phyloP scores from a whole-genome alignment of 2,329 filamentous ascomycete species.

The Penicillium sp. region DNA sequence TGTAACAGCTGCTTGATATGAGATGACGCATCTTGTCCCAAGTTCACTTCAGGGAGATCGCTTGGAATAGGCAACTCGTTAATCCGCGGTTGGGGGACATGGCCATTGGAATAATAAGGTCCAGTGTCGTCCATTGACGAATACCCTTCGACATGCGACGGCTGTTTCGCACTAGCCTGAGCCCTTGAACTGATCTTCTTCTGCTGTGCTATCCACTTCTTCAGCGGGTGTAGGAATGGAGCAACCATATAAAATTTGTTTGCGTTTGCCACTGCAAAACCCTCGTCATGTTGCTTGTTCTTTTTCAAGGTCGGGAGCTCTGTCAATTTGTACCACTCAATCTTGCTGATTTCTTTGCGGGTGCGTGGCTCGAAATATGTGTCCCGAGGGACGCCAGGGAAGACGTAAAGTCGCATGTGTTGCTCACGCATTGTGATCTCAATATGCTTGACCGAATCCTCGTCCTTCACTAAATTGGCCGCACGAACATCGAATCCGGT shows the following conservation, averaged over 20 bases:
- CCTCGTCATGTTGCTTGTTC: conserved; percentile 68
- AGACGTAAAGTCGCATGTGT: conserved; percentile 89
- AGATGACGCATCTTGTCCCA: conserved; percentile 49
- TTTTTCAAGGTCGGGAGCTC: conserved; percentile 83
- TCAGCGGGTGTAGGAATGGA: conserved; percentile 82
- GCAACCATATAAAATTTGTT: conserved; percentile 99
- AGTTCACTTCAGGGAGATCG: conserved; percentile 46
- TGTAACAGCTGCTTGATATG: conserved; percentile 57
- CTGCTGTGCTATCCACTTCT: conserved; percentile 88
- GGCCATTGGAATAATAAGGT: conserved; percentile 20
- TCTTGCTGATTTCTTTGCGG: conserved; percentile 96
- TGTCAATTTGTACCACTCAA: conserved; percentile 89
- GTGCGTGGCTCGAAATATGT: conserved; percentile 88
- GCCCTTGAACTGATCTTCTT: conserved; percentile 69
- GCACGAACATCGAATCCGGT: conserved; percentile 83
- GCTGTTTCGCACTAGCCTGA: conserved; percentile 46
- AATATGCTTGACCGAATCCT: conserved; percentile 77
- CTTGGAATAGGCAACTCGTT: conserved; percentile 35
- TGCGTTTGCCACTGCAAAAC: conserved; percentile 62
- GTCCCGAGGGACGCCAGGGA: conserved; percentile 84
- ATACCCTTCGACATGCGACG: conserved; percentile 51
- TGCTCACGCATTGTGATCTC: conserved; percentile 90
- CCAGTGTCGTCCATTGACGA: conserved; percentile 64
- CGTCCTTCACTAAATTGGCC: conserved; percentile 74
- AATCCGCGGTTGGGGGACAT: conserved; percentile 21